phyloP scores from a whole-genome alignment of 192 early-diverging fungal species.

The Piromyces sp. region DNA sequence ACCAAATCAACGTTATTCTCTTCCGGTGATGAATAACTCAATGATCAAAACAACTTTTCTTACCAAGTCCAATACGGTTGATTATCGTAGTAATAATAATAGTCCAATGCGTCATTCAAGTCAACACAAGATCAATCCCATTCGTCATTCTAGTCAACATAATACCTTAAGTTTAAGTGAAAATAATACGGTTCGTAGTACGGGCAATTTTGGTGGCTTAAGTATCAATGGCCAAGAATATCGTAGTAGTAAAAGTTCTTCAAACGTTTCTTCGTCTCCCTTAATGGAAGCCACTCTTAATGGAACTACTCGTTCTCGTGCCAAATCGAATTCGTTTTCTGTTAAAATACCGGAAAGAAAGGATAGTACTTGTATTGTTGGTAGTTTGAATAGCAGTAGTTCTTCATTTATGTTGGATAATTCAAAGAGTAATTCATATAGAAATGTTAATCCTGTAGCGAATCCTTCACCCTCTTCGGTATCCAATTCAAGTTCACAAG shows the following conservation, averaged over 20 bases:
- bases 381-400: background rate
- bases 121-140: too few species aligned
- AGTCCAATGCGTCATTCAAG: background rate
- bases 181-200: background rate
- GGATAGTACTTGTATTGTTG: background rate
- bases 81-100: background rate
- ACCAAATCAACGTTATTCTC: background rate
- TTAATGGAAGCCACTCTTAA: too few species aligned
- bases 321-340: background rate
- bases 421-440: too few species aligned
- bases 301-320: background rate
- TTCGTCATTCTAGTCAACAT: background rate
- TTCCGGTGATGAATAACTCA: background rate
- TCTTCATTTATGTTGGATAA: too few species aligned
- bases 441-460: too few species aligned
- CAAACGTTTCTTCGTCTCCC: too few species aligned
- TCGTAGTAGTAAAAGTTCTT: background rate
- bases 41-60: background rate
- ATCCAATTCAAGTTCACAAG: background rate
- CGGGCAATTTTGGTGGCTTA: background rate
- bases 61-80: background rate
- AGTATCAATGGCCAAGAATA: background rate
- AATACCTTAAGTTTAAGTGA: background rate
- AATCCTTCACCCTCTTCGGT: background rate
- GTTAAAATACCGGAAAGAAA: background rate